Evolutionary conservation across 352 stramenopile genomes (phyloP), one percentile per base, ranked within the genome.

Genomic region (Pythium brassicae): DNA sequence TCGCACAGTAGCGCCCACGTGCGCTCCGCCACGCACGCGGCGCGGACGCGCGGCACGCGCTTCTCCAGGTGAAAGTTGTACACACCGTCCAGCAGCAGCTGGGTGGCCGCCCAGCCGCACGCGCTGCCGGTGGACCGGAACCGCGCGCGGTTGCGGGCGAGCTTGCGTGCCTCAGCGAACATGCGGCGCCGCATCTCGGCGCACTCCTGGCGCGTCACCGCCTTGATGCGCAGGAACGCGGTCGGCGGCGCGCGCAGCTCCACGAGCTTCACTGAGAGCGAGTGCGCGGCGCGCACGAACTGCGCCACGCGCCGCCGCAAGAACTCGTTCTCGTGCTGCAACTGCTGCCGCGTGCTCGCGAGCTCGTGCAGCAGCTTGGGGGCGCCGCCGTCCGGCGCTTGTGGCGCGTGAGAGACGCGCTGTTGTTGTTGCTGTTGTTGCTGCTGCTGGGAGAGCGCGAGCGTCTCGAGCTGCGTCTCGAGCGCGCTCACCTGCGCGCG

Each of bases 61-160:
- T 58, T 63, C 50, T 64, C 50, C 11, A 64, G 3, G 20, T 27
- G 34, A n/a, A 64, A 64, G 19, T 32, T 29, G 44, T 54, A 57
- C 4, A 42, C 8, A 15, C 23, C 29, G 51, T 59, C 19, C 7
- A 45, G 35, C 10, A 52, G 17, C 15, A 46, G 9, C 0, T 55
- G 44, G 15, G 17, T 15, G 22, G 45, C 45, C 4, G 53, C 20
- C 58, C 58, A 64, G 34, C 58, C 51, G 12, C 57, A 59, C 2
- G 49, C 20, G 19, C 20, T 29, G 8, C 50, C 50, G 1, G 11
- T 17, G 23, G 35, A 10, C 9, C 22, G 10, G 50, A 63, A 51
- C 14, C 22, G 26, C 23, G 4, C 0, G 4, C 20, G 12, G 19
- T 3, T 42, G 27, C 22, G 49, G 10, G n/a, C 32, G 26, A 51